These are phyloP conservation scores for Tardiomyces digboiensis DNA, from an alignment of 1,139 yeast species.

Conservation along the genomic window DNA sequence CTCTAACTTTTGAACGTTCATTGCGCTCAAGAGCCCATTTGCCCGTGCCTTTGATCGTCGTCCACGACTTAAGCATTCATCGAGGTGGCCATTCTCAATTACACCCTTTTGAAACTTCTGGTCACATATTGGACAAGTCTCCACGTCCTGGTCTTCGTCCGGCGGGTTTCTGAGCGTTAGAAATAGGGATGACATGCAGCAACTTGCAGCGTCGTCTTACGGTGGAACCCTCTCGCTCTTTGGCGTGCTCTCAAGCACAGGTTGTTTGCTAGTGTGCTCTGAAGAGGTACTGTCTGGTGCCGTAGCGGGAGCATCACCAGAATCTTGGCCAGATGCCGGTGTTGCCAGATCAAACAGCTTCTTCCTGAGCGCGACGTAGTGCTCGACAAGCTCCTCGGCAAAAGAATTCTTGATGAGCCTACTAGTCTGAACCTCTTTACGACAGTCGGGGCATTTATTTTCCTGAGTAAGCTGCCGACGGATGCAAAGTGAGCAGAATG, in stretches of 20 bases:
- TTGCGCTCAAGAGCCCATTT: neutral
- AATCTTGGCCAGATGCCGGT: neutral
- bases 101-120: conserved; percentile 44
- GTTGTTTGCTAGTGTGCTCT: too few species aligned
- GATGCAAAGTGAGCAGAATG: conserved; percentile 87
- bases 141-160: too few species aligned
- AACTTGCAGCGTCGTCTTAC: too few species aligned
- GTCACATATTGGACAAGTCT: conserved; percentile 60
- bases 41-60: neutral
- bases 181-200: too few species aligned
- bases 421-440: conserved; percentile 61
- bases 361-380: conserved; percentile 35
- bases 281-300: too few species aligned
- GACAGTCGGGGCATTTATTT: conserved; percentile 72
- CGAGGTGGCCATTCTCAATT: conserved; percentile 62
- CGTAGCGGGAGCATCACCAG: too few species aligned
- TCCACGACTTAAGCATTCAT: conserved; percentile 43
- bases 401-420: conserved; percentile 56
- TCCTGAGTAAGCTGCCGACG: conserved; percentile 55
- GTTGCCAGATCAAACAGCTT: conserved; percentile 6
- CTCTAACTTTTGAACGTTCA: conserved; percentile 3
- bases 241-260: too few species aligned
- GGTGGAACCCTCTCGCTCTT: too few species aligned
- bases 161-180: too few species aligned
- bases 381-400: conserved; percentile 61